Conservation (phyloP, 305 asterid genomes). For the Solanum hybrid region DNA sequence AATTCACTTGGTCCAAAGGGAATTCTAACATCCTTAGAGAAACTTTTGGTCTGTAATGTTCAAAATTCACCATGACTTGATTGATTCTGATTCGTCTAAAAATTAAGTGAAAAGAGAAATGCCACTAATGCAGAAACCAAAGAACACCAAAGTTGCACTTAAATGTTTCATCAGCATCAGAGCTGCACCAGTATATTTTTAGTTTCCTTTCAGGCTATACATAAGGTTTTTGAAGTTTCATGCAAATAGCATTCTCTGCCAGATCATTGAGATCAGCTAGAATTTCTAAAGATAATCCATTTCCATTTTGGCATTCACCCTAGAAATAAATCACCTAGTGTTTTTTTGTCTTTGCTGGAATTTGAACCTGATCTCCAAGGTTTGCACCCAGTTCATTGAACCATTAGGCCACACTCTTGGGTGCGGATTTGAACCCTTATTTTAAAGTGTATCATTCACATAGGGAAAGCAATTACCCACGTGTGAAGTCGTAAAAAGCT, state of each 20-base stretch:
- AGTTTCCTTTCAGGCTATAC: not conserved
- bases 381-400: not conserved
- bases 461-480: slow-evolving; percentile 42
- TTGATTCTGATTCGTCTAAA: not conserved
- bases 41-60: not conserved
- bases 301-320: not conserved
- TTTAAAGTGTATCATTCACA: not conserved
- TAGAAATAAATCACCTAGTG: not conserved
- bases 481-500: slow-evolving; percentile 68
- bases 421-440: not conserved
- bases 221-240: not conserved
- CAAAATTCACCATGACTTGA: not conserved
- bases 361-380: not conserved
- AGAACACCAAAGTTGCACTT: not conserved
- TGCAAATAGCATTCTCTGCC: not conserved
- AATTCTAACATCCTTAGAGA: not conserved
- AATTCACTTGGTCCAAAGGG: not conserved
- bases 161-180: not conserved
- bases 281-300: not conserved
- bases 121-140: not conserved
- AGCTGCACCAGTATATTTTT: not conserved
- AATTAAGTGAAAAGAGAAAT: not conserved
- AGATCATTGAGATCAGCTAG: not conserved
- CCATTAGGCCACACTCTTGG: not conserved
- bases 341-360: not conserved